Evolutionary conservation across 2,329 filamentous ascomycete species (phyloP), one percentile per base, ranked within the genome.

Genomic region (Mycogone perniciosa): DNA sequence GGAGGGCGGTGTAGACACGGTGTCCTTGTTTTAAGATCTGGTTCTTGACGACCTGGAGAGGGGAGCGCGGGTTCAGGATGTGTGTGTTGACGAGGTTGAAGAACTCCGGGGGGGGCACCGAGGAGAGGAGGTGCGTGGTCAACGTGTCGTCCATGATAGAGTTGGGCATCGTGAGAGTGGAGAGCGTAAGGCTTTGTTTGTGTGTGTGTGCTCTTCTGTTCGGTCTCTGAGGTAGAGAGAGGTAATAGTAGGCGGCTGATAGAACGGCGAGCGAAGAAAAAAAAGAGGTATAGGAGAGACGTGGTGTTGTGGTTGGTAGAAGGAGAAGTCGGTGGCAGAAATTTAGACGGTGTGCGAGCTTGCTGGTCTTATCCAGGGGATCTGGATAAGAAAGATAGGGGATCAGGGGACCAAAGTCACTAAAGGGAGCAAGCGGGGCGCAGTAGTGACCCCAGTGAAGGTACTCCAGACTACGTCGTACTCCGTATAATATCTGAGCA

Each of bases 41-140:
- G 20, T 64, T 66, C 44, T 66, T 66, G 56, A 72, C 51, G 29
- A 67, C 55, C 56, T 75, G 75, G 10, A 79, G 54, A 6, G 75
- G 71, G 5, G 75, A 72, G 44, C 69, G 61, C 11, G 71, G 71
- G 61, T 71, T 66, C 44, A 80, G 67, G 52, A 79, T 58, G 66
- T 80, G 68, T 40, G 70, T 70, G 61, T 76, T 64, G 49, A 79
- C 64, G 48, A 71, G 63, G 47, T 68, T 66, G 55, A 70, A 63
- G 46, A 72, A 63, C 45, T 74, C 68, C n/a, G 76, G 66, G 34
- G 74, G 71, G 45, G 77, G 67, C 51, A 78, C 57, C 33, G 67
- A 62, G 40, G 68, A 65, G 55, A 75, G 64, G 46, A 71, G 57
- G 48, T 62, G 63, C 56, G 59, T 59, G 10, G 62, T 52, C n/a